Base-by-base conservation (phyloP, 2,329 filamentous ascomycete genomes). In the Aspergillus ochraceus region DNA sequence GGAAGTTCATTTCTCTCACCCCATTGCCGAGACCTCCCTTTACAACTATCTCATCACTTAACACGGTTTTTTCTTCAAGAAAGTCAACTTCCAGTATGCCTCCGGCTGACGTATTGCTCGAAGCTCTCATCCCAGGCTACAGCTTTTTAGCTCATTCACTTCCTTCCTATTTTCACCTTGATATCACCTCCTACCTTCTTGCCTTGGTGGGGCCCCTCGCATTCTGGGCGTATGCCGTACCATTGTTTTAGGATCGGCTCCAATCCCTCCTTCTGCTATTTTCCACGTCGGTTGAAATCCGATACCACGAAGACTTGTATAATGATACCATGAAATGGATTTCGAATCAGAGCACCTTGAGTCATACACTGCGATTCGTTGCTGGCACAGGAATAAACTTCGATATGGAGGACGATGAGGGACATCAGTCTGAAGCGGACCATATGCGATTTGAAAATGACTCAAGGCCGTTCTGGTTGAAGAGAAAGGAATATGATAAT, bases 281-380 rank as follows among this genome's bases (percentile, higher is more conserved):
- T 77, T 76, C 26, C 72, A 68, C 2, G 56, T 88, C 62, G 80
- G 80, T 54, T 57, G 49, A 61, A 54, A 77, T 88, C 54, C 78
- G 74, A 62, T 82, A 80, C 64, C 78, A 78, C 49, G 85, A 88
- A 64, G 80, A 84, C 58, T 85, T 87, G 45, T 86, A 86, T 66
- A 55, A 69, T 6, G 82, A 87, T 55, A 66, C 87, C 57, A 86
- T 88, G 77, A 79, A 81, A 59, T 88, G 84, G 77, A 76, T 88
- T 2, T 82, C 84, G 0, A 69, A 77, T 46, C 82, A 87, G 66
- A 80, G 81, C 9, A 36, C 72, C 24, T 80, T 84, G 59, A 77
- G 76, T 36, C 79, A 79, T 50, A 83, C 83, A 45, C 79, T 83
- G 12, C 78, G 78, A 5, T 73, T 87, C 14, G 82, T 80, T 62